A percentile compares a stretch with the other conserved stretches of the same genome.
phyloP scores from a whole-genome alignment of 2,329 filamentous ascomycete species.

The Neoarthrinium moseri region DNA sequence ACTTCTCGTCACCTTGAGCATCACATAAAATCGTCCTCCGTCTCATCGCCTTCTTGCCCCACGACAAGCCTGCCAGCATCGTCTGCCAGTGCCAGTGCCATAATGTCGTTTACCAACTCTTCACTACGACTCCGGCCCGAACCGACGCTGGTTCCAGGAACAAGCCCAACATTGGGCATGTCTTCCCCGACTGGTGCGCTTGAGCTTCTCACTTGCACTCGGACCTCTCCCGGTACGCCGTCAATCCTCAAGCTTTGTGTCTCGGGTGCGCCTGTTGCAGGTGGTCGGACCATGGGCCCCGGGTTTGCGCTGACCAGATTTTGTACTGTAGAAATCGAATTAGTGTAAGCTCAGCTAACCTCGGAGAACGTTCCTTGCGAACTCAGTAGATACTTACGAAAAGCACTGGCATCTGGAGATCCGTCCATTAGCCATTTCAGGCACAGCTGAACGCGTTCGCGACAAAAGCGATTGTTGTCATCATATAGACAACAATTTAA shows the following conservation, averaged over 20 bases:
- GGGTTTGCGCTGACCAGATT: slow-evolving; percentile 49
- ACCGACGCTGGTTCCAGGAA: background rate
- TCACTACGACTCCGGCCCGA: slow-evolving; percentile 22
- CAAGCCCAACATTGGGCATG: slow-evolving; percentile 7
- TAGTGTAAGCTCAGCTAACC: too few relatives aligned
- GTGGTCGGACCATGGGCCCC: slow-evolving; percentile 15
- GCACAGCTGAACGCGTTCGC: slow-evolving; percentile 85
- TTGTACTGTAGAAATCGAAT: slow-evolving; percentile 38
- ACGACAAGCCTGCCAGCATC: slow-evolving; percentile 17
- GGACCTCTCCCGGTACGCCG: slow-evolving; percentile 55
- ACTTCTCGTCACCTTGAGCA: too few relatives aligned
- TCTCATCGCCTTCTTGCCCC: slow-evolving; percentile 11
- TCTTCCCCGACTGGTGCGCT: slow-evolving; percentile 23
- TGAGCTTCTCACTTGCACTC: slow-evolving; percentile 47
- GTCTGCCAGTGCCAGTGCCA: slow-evolving; percentile 25
- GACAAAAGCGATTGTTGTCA: slow-evolving; percentile 90
- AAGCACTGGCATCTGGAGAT: slow-evolving; percentile 69
- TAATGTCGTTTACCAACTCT: slow-evolving; percentile 30
- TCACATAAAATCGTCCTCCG: slow-evolving; percentile 14
- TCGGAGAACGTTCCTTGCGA: too few relatives aligned
- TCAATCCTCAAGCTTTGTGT: slow-evolving; percentile 51
- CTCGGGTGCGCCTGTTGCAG: slow-evolving; percentile 26
- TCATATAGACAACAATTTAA: slow-evolving; percentile 90
- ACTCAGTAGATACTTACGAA: slow-evolving; percentile 35
- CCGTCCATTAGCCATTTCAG: slow-evolving; percentile 81